phyloP scores from a whole-genome alignment of 495 filamentous ascomycete species.

The Bacidia rubella region DNA sequence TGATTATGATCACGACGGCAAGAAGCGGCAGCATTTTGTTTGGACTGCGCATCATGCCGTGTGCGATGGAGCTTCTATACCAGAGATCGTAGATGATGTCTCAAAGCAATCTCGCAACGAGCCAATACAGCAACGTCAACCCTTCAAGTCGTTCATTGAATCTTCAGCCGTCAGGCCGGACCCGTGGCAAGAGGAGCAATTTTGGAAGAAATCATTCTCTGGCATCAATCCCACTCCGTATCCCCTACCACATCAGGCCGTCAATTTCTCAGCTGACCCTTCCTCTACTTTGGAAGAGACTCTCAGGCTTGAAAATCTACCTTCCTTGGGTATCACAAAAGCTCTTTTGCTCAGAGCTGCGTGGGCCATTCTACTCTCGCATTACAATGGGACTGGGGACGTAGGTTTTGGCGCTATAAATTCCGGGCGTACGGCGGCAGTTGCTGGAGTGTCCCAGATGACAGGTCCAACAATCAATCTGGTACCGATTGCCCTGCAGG shows the following conservation, averaged over 20 bases:
- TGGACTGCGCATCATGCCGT: constrained; percentile 54
- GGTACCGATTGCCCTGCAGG: constrained; percentile 35
- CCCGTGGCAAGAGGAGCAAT: neutral
- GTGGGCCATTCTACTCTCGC: constrained; percentile 26
- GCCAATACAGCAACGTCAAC: neutral
- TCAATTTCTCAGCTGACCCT: neutral
- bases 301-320: neutral
- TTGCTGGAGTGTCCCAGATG: constrained; percentile 24
- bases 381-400: constrained; percentile 22
- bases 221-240: too few species aligned
- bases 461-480: constrained; percentile 32
- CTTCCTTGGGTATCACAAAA: neutral
- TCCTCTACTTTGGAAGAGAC: neutral
- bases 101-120: constrained; percentile 22
- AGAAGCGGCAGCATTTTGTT: constrained; percentile 31
- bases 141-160: neutral
- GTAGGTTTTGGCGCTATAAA: constrained; percentile 26
- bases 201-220: too few species aligned
- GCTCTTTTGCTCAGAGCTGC: constrained; percentile 21
- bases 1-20: constrained; percentile 10
- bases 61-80: constrained; percentile 56
- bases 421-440: constrained; percentile 25
- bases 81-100: constrained; percentile 40
- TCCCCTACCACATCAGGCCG: neutral
- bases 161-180: neutral